Base-by-base conservation (phyloP, 139 green algal genomes). In the Marvania coccoides region DNA sequence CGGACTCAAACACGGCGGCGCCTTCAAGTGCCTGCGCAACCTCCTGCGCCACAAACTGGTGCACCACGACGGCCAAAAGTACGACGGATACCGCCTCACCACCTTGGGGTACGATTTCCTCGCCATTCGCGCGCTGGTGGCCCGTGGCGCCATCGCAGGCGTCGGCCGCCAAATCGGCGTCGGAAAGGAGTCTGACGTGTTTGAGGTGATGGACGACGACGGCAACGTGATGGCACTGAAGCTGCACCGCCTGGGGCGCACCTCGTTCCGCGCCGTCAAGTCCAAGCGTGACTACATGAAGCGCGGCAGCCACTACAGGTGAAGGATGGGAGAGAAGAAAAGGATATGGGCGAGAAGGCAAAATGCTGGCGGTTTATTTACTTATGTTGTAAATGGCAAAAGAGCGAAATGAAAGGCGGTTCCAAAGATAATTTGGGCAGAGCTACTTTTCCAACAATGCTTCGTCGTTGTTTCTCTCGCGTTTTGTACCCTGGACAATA, bases 41-140 rank as follows among this genome's bases (percentile, higher is more conserved):
- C 84, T 99, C 23, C 78, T 97, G 34, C 80, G 82, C 15, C 86
- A 97, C 73, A 99, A 99, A 77, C 84, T 99, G 34, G 77, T 99
- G 34, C 95, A 99, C 67, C 93, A 99, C 53, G 95, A 99, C 12
- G 81, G 74, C 47, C 70, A 64, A 28, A 89, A 91, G 37, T 95
- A 97, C 69, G 90, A 97, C 26, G 92, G 91, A 2, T 98, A 95
- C 73, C 81, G 94, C 29, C 72, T 99, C 23, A 99, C 94, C 7
- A 83, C 85, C 37, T 74, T 97, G 69, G 94, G 94, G 14, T 98
- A 98, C 62, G 95, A 99, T 77, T 99, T 90, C 69, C 81, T 99
- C 8, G 95, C 95, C 7, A 88, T 99, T 47, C 83, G 90, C 12
- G 77, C 90, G 7, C 78, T 99, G 10, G 71, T 88, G 19, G 80